Conservation (phyloP, 306 rosid genomes). For the Dryas drummondii region DNA sequence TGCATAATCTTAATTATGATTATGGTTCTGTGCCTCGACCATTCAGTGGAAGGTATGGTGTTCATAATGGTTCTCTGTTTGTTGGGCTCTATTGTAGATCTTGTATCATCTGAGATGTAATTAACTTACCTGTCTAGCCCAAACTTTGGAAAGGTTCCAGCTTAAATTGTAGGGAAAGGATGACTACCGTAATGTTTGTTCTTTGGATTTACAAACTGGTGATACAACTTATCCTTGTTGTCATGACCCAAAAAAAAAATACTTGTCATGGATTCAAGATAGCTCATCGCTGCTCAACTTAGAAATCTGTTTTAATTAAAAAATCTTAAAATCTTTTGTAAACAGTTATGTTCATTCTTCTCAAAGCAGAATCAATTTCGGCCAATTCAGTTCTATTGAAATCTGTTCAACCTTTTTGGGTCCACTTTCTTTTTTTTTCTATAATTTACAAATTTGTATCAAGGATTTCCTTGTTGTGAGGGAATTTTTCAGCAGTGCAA, state of each 20-base stretch:
- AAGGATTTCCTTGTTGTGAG: neutral
- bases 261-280: too few species aligned
- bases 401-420: neutral
- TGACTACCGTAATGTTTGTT: slow-evolving; percentile 4
- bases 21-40: slow-evolving; percentile 37
- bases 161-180: slow-evolving; percentile 21
- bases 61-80: slow-evolving; percentile 25
- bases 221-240: neutral
- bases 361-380: neutral
- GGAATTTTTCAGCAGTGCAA: neutral
- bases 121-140: neutral
- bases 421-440: neutral
- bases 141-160: slow-evolving; percentile 21
- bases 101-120: slow-evolving; percentile 24
- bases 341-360: neutral
- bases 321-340: too few species aligned
- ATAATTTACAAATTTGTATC: neutral
- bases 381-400: neutral
- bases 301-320: too few species aligned
- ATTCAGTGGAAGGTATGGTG: slow-evolving; percentile 43
- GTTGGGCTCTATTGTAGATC: slow-evolving; percentile 19
- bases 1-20: slow-evolving; percentile 29
- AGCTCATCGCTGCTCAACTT: too few species aligned
- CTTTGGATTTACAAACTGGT: too few species aligned
- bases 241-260: neutral